Evolutionary conservation across 257 asterid genomes (phyloP), one percentile per base, ranked within the genome.

Genomic region (Nicotiana knightiana): DNA sequence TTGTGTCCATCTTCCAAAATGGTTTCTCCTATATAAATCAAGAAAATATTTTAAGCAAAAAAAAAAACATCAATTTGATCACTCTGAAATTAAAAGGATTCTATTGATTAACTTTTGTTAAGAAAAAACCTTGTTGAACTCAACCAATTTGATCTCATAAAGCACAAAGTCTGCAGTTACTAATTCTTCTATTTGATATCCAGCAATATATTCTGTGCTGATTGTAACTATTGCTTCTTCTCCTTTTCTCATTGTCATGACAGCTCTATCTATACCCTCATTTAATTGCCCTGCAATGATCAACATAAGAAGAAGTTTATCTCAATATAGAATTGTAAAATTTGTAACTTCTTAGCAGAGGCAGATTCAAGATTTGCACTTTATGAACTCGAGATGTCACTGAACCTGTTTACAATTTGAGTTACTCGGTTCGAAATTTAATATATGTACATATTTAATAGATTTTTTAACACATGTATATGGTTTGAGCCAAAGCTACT

Each of bases 171-270:
- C 28, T 76, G 59, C n/a, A 15, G 84, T 70, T n/a, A 16, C 30
- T 32, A 30, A 57, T 32, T 35, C 78, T 63, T 62, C 81, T 18
- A 15, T 33, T 66, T 84, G 67, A 80, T 54, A 75, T 67, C 63
- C 68, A 39, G 37, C 30, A 17, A 33, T 66, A 64, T 85, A 82
- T 28, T 87, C 86, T 17, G 88, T 76, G 76, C 77, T 86, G 82
- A 89, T 84, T 37, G 79, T 90, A 37, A 87, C 92, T 46, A 81
- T 39, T 81, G 96, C 96, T 86, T 86, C 90, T 85, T 92, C 96
- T 81, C 92, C 94, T 83, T 82, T 92, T 83, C 62, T 89, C 96
- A 92, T 92, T 1, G 92, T 90, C 90, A 88, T 87, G n/a, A 92
- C 62, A 43, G 96, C 94, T 83, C 63, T 84, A 53, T 88, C 96